Evolutionary conservation across 2,329 filamentous ascomycete species (phyloP), one percentile per base, ranked within the genome.

Genomic region (Tolypocladium tropicale): DNA sequence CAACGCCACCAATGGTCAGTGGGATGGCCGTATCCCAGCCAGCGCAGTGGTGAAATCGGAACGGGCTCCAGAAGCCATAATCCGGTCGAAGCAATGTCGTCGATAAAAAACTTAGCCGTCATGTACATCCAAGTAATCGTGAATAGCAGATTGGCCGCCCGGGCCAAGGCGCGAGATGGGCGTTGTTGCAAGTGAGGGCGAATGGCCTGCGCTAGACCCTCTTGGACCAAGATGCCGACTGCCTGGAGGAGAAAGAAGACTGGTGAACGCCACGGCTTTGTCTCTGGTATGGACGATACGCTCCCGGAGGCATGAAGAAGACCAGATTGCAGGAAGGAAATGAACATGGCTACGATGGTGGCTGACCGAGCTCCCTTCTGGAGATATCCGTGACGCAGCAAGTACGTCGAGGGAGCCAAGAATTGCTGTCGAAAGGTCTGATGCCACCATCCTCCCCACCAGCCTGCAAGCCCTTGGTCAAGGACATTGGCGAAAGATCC

Each of bases 391-490:
- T 58, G 54, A 58, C 68, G 61, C 10, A 70, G 67, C 56, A 86
- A 63, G 63, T 74, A 81, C 2, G 69, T 70, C 0, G 78, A 73
- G 0, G 86, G 85, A 4, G 83, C 79, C 41, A 81, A 72, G 65
- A 93, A 91, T 2, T 82, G 83, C 55, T 84, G 79, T 1, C 91
- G 86, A 72, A 96, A 95, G 3, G 86, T 85, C 71, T 96, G 92
- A 69, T 97, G 93, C 93, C 93, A 96, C 79, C 84, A 93, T 25
- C 76, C 78, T 49, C 88, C 85, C 93, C 93, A 97, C 72, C 86
- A 88, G 1, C 91, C 92, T 1, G 81, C 78, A 2, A 96, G 75
- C 0, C 93, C 92, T 57, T 82, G 76, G 59, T 90, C 82, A 12
- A 85, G 70, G 2, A 92, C 76, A 30, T 76, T 71, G 0, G 64